phyloP scores from a whole-genome alignment of 805 yeast species.

The Saccharomyces paradoxus region DNA sequence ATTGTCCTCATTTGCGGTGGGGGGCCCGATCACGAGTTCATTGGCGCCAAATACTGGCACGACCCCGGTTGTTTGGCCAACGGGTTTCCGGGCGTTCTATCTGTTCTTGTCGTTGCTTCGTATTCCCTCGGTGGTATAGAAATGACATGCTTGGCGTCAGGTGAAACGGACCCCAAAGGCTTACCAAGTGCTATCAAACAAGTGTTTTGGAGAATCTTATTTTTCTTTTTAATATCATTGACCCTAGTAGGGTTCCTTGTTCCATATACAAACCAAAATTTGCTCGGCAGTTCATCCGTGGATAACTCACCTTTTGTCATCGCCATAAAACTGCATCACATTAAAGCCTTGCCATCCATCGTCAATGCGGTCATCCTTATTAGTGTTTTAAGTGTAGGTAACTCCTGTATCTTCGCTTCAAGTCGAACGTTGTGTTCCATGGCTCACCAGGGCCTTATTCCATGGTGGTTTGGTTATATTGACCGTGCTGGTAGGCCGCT shows the following conservation, averaged over 20 bases:
- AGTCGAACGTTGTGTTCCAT: conserved; percentile 46
- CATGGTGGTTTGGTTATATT: conserved; percentile 39
- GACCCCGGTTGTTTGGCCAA: conserved; percentile 47
- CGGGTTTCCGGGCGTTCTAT: conserved; percentile 56
- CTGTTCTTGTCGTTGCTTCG: conserved; percentile 64
- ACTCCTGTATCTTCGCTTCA: conserved; percentile 44
- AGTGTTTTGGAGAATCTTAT: conserved; percentile 52
- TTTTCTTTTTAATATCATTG: conserved; percentile 48
- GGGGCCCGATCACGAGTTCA: conserved; percentile 36
- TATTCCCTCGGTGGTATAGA: conserved; percentile 71
- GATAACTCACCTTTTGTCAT: conserved; percentile 56
- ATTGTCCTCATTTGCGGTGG: conserved; percentile 39
- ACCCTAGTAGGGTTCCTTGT: conserved; percentile 53
- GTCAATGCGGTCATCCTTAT: conserved; percentile 52
- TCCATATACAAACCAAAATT: conserved; percentile 40
- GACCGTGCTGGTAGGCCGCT: conserved; percentile 48
- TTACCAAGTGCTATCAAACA: conserved; percentile 69
- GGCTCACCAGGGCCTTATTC: conserved; percentile 45
- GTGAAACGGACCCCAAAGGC: conserved; percentile 55
- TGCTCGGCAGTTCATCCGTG: conserved; percentile 44
- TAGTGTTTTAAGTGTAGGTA: conserved; percentile 40
- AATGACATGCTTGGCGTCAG: conserved; percentile 63
- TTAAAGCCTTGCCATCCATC: conserved; percentile 46
- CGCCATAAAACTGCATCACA: conserved; percentile 50
- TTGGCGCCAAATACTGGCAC: conserved; percentile 43